Percentiles rank a stretch among this genome's conserved stretches.
Conservation (phyloP, 1,284 basidiomycete species). For the Schizopora paradoxa region DNA sequence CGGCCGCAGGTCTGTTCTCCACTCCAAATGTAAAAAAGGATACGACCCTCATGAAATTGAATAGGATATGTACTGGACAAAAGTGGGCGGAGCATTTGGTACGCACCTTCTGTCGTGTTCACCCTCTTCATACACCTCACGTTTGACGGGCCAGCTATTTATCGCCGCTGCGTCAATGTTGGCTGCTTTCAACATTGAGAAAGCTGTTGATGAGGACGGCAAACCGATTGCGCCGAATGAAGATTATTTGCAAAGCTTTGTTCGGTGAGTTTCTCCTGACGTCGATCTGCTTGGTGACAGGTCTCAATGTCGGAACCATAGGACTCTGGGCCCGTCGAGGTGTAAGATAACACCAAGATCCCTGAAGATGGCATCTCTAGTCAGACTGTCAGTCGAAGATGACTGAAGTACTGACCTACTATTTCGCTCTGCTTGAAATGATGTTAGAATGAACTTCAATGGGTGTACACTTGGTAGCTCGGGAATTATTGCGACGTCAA, state of each 20-base stretch:
- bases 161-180: slow-evolving; percentile 10
- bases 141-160: slow-evolving; percentile 3
- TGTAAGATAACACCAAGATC: slow-evolving; percentile 12
- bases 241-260: slow-evolving; percentile 3
- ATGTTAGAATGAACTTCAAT: no score
- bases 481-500: no score
- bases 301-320: no score
- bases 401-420: no score
- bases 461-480: no score
- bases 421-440: no score
- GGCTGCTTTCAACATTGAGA: slow-evolving; percentile 12
- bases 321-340: slow-evolving; percentile 12
- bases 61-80: slow-evolving; percentile 18
- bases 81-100: slow-evolving; percentile 11
- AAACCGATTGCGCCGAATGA: slow-evolving; percentile 5
- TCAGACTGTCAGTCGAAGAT: slow-evolving; percentile 7
- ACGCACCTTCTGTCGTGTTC: background rate
- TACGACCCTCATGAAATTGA: background rate
- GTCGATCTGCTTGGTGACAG: no score
- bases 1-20: slow-evolving; percentile 16
- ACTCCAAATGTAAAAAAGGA: no score
- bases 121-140: no score
- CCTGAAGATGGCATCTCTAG: background rate
- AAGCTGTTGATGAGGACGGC: slow-evolving; percentile 11
- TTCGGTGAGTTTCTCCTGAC: slow-evolving; percentile 5